Conservation (phyloP, 192 early-diverging fungal genomes). For the Hyaloraphidium curvatum region DNA sequence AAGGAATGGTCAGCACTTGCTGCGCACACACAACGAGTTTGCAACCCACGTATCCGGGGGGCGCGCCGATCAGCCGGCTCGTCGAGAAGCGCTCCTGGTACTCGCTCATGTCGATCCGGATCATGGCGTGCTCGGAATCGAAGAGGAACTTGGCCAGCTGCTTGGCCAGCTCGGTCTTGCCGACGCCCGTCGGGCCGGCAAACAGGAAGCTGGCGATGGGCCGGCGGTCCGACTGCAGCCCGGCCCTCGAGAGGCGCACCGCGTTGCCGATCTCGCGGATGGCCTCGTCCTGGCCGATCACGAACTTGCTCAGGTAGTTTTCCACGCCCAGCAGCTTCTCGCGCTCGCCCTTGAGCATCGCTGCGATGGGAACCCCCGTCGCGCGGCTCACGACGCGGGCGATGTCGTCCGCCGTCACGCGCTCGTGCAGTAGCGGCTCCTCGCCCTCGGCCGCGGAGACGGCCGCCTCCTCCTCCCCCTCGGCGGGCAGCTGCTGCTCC, state of each 20-base stretch:
- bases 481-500: slow-evolving; percentile 39
- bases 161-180: slow-evolving; percentile 63
- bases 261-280: slow-evolving; percentile 48
- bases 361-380: slow-evolving; percentile 64
- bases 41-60: slow-evolving; percentile 26
- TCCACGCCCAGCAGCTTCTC: slow-evolving; percentile 57
- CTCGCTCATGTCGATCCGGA: slow-evolving; percentile 66
- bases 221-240: slow-evolving; percentile 46
- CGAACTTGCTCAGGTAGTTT: slow-evolving; percentile 24
- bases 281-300: slow-evolving; percentile 56
- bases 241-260: slow-evolving; percentile 54
- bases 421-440: slow-evolving; percentile 49
- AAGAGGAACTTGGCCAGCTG: slow-evolving; percentile 57
- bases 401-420: slow-evolving; percentile 60
- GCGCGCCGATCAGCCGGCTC: slow-evolving; percentile 53
- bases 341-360: slow-evolving; percentile 45
- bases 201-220: slow-evolving; percentile 66
- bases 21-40: not conserved
- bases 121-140: slow-evolving; percentile 44
- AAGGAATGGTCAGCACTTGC: not conserved
- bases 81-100: slow-evolving; percentile 42
- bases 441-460: slow-evolving; percentile 9
- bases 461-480: slow-evolving; percentile 5
- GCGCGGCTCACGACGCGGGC: slow-evolving; percentile 48
- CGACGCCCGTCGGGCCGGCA: slow-evolving; percentile 65